A percentile compares a stretch with the other conserved stretches of the same genome.
These are phyloP conservation scores for Cordyceps javanica DNA, from an alignment of 2,329 filamentous ascomycete species.

Conservation along the genomic window DNA sequence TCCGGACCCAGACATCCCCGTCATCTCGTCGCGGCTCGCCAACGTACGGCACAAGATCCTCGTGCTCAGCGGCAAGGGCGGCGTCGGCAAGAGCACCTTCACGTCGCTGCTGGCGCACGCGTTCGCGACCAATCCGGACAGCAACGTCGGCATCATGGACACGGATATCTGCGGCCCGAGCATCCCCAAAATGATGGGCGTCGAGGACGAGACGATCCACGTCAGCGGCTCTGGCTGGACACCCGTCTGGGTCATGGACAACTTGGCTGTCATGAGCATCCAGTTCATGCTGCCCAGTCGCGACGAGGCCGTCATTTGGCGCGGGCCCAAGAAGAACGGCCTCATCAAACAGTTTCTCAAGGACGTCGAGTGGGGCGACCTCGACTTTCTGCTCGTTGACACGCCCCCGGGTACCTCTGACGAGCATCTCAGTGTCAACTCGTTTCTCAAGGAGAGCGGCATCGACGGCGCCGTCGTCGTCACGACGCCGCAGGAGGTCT, in stretches of 20 bases:
- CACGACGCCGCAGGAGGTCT: conserved; percentile 91
- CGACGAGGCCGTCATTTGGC: conserved; percentile 95
- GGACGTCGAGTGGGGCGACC: conserved; percentile 94
- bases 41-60: conserved; percentile 88
- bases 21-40: conserved; percentile 77
- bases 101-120: conserved; percentile 82
- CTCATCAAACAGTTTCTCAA: conserved; percentile 97
- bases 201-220: conserved; percentile 89
- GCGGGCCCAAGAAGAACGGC: conserved; percentile 97
- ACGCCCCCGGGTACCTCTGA: conserved; percentile 94
- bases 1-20: conserved; percentile 85
- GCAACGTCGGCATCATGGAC: conserved; percentile 90
- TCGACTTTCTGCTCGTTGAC: conserved; percentile 90
- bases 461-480: conserved; percentile 92
- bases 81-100: conserved; percentile 94
- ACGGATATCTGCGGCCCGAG: conserved; percentile 95
- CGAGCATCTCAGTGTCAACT: conserved; percentile 91
- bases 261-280: conserved; percentile 92
- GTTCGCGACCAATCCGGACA: conserved; percentile 74
- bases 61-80: conserved; percentile 89
- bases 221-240: conserved; percentile 85
- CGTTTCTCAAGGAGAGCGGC: conserved; percentile 81
- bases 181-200: conserved; percentile 99
- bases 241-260: conserved; percentile 92
- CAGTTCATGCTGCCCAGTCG: conserved; percentile 95